Conservation (phyloP, 371 early-diverging fungal genomes). For the Saksenaea oblongispora region DNA sequence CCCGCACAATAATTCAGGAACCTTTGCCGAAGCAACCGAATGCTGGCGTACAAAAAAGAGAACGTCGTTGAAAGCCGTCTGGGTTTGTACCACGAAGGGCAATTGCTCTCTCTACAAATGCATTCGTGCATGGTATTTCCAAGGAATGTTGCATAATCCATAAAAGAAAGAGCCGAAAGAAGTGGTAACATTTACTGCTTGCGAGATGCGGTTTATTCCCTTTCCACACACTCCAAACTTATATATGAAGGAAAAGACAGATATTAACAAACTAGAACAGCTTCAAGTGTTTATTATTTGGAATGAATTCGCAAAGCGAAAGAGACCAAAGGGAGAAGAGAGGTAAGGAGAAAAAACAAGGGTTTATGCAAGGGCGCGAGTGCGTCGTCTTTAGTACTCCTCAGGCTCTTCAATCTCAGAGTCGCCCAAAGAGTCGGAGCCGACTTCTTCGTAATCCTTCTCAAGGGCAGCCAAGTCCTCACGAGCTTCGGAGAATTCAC, state of each 20-base stretch:
- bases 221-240: neutral
- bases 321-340: neutral
- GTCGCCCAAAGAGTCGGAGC: slow-evolving; percentile 78
- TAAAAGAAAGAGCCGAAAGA: too few relatives aligned
- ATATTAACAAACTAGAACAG: neutral
- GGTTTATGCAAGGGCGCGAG: neutral
- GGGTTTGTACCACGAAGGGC: too few relatives aligned
- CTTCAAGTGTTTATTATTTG: neutral
- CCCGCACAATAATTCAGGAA: too few relatives aligned
- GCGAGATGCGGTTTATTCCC: neutral
- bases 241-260: neutral
- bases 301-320: neutral
- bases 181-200: too few relatives aligned
- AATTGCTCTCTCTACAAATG: too few relatives aligned
- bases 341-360: neutral
- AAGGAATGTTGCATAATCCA: too few relatives aligned
- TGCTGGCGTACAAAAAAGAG: too few relatives aligned
- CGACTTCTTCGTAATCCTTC: slow-evolving; percentile 98
- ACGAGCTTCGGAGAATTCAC: slow-evolving; percentile 83
- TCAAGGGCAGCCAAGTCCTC: slow-evolving; percentile 96
- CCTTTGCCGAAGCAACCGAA: too few relatives aligned
- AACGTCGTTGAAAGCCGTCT: too few relatives aligned
- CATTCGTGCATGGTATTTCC: too few relatives aligned
- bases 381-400: slow-evolving; percentile 23
- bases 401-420: slow-evolving; percentile 56